Evolutionary conservation across 1,139 yeast genomes (phyloP), one percentile per base, ranked within the genome.

Genomic region (Blastobotrys illinoisensis): DNA sequence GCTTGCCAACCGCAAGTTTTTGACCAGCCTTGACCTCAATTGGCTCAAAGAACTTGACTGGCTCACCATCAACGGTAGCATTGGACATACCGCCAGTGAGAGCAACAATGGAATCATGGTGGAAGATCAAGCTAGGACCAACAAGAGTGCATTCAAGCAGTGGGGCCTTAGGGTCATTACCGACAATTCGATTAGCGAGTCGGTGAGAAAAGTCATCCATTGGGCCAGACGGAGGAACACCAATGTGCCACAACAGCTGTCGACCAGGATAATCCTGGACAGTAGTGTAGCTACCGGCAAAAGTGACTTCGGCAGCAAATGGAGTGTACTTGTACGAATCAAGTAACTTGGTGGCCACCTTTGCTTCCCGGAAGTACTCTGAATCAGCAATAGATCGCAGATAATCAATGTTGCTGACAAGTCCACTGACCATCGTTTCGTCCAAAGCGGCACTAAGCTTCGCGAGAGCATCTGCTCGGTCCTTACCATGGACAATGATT

Each of bases 171-270:
- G 76, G 72, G 63, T 86, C 81, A 71, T 93, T 91, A 58, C 97
- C 97, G 52, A 93, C 97, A 67, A 88, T 82, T 68, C 87, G 77
- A 75, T 93, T 91, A 32, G 96, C 97, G 59, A 89, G 70, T 67
- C 97, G 80, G 75, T 90, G 91, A 1, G 97, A 83, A 64, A 85
- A 90, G 58, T 85, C 82, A 72, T 93, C 98, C 98, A 93, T 93
- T 60, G 98, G 97, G 49, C 99, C 99, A 44, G 97, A 88, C 9
- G 98, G 98, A 28, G 99, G 99, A 54, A 93, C 97, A 69, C 99
- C 99, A 56, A 74, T 77, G 67, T 85, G 80, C 98, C 98, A 93
- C 69, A 86, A 81, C 13, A 91, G 86, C 57, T 78, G 78, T 76
- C 98, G 85, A 56, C 98, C 98, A 13, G 98, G 98, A 69, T 83